These are phyloP conservation scores for Puccinia triticina DNA, from an alignment of 1,284 basidiomycete genomes.

Conservation along the genomic window DNA sequence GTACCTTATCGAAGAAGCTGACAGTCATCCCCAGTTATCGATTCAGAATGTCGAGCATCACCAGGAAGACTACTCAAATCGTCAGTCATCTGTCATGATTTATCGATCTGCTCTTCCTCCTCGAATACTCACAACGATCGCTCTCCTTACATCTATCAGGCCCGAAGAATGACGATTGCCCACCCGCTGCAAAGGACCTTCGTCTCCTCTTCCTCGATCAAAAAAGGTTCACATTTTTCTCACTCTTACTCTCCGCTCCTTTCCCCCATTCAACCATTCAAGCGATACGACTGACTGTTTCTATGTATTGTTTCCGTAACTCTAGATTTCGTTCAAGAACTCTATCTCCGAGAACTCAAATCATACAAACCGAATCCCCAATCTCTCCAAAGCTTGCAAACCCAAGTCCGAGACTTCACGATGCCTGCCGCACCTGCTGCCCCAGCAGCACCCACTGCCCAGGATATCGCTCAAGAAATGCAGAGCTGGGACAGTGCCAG, in stretches of 20 bases:
- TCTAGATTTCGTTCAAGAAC: conserved; percentile 91
- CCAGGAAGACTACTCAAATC: conserved; percentile 16
- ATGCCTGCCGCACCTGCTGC: conserved; percentile 61
- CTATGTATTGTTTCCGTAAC: too few relatives aligned
- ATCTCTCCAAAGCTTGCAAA: conserved; percentile 53
- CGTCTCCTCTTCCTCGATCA: conserved; percentile 35
- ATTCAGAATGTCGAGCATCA: conserved; percentile 1
- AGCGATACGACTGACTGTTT: background rate
- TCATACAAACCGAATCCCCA: conserved; percentile 72
- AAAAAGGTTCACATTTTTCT: conserved; percentile 33
- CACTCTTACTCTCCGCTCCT: background rate
- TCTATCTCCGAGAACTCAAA: conserved; percentile 88
- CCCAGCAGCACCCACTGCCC: conserved; percentile 60
- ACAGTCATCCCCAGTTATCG: background rate
- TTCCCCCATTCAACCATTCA: background rate
- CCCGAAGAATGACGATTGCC: conserved; percentile 28
- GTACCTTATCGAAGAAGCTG: too few relatives aligned
- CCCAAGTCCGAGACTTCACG: conserved; percentile 62
- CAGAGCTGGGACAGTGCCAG: conserved; percentile 57
- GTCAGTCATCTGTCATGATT: background rate
- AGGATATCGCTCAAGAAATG: conserved; percentile 61
- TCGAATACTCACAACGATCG: background rate
- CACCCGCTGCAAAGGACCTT: conserved; percentile 31
- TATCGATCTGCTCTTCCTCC: background rate
- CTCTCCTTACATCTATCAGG: background rate